phyloP scores from a whole-genome alignment of 495 filamentous ascomycete genomes.

The Viridothelium virens region DNA sequence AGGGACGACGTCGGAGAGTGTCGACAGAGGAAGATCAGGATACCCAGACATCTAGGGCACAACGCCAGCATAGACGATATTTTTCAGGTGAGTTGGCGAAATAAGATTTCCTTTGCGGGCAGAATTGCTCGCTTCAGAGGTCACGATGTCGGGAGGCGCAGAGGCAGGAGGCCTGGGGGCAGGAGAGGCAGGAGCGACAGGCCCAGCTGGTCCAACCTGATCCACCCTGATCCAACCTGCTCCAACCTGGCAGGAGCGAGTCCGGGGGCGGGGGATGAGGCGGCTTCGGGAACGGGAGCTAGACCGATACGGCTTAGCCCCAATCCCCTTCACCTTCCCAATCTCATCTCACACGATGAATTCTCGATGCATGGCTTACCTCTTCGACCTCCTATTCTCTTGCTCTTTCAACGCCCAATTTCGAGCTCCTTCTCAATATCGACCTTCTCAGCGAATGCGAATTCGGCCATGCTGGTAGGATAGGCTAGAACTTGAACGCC shows the following conservation, averaged over 20 bases:
- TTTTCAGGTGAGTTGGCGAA: neutral
- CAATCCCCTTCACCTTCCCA: neutral
- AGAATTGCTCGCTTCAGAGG: conserved; percentile 2
- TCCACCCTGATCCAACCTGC: no score
- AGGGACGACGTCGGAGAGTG: no score
- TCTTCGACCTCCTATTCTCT: neutral
- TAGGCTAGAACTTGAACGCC: neutral
- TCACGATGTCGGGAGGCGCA: neutral
- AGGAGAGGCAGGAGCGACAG: neutral
- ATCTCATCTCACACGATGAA: neutral
- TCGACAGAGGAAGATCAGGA: no score
- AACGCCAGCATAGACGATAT: neutral
- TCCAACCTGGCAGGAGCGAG: no score
- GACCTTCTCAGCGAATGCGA: neutral
- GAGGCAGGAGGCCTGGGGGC: neutral
- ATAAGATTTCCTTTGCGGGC: neutral
- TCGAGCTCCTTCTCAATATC: neutral
- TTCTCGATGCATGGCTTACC: neutral
- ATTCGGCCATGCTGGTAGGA: no score
- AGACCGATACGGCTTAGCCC: neutral
- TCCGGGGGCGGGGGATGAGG: neutral
- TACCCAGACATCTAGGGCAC: no score
- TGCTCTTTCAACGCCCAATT: neutral
- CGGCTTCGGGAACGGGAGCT: neutral
- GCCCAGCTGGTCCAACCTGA: neutral